These are phyloP conservation scores for Meira miltonrushii DNA, from an alignment of 1,284 basidiomycete genomes.

Conservation along the genomic window DNA sequence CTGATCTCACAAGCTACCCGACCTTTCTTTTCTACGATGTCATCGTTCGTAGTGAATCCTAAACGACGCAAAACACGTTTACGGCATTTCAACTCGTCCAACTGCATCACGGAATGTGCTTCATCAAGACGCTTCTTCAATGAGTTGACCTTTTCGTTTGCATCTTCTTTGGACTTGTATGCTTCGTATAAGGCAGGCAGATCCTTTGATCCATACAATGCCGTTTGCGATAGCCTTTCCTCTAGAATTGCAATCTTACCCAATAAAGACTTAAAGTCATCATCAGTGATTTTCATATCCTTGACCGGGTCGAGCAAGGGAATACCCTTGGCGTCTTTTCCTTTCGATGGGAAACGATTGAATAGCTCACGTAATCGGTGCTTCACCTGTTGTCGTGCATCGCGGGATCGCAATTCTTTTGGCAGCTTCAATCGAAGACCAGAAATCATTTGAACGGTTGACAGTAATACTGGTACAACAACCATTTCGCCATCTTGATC, in stretches of 20 bases:
- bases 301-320: conserved; percentile 83
- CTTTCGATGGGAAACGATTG: conserved; percentile 69
- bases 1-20: conserved; percentile 97
- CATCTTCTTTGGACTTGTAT: conserved; percentile 72
- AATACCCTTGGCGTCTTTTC: conserved; percentile 59
- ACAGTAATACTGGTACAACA: conserved; percentile 81
- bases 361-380: conserved; percentile 86
- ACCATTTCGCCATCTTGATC: conserved; percentile 60
- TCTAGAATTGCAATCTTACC: conserved; percentile 44
- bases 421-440: conserved; percentile 81
- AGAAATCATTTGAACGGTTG: conserved; percentile 78
- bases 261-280: conserved; percentile 74
- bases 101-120: conserved; percentile 86
- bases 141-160: conserved; percentile 66
- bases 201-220: conserved; percentile 61
- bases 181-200: conserved; percentile 70
- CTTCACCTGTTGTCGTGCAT: conserved; percentile 75
- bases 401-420: conserved; percentile 75
- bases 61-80: conserved; percentile 88
- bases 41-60: conserved; percentile 79
- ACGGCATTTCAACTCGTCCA: conserved; percentile 92
- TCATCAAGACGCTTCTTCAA: conserved; percentile 79
- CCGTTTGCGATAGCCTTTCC: conserved; percentile 23
- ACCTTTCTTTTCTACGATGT: conserved; percentile 97
- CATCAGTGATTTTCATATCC: conserved; percentile 95